Base-by-base conservation (phyloP, 192 early-diverging fungal genomes). In the Umbelopsis sp. region DNA sequence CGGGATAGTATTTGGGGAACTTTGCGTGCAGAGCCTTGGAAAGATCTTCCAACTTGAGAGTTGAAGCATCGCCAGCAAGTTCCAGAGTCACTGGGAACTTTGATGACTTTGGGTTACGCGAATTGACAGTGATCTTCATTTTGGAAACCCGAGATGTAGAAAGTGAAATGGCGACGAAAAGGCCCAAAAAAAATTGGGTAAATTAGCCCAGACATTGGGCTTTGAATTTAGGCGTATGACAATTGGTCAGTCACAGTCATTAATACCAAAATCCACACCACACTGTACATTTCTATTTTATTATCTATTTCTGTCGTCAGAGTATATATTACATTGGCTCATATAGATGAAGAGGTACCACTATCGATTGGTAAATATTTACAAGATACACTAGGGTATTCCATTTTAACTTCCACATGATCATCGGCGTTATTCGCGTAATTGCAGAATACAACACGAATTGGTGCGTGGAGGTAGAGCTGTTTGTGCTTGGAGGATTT, bases 31-130 rank as follows among this genome's bases (percentile, higher is more conserved):
- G 87, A 0, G 89, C 90, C 21, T 76, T 74, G 68, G 90, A 84
- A 45, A 97, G 86, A 45, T 93, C 88, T 26, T 85, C 85, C 22
- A 92, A 89, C 4, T 86, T 91, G 31, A 92, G 81, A 54, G 79
- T 80, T 21, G 77, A 76, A 12, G 85, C 68, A 0, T 74, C 68
- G 6, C 84, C 86, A 5, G 56, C 56, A 49, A 95, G 68, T 51
- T 93, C 91, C 20, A 94, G 74, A 1, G 81, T 84, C 45, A 92
- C 45, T 38, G 85, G 85, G 50, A 84, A 85, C 69, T 81, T 84
- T 54, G 72, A 67, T 10, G 80, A 82, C 44, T 84, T 81, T 43
- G 79, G 76, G 26, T 79, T 77, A 66, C 85, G 80, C 26, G 80
- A 74, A 12, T 71, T 45, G 66, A 88, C 82, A 59, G 76, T 82